Evolutionary conservation across 23 red algal species (phyloP).

Genomic region (Gracilaria caudata): DNA sequence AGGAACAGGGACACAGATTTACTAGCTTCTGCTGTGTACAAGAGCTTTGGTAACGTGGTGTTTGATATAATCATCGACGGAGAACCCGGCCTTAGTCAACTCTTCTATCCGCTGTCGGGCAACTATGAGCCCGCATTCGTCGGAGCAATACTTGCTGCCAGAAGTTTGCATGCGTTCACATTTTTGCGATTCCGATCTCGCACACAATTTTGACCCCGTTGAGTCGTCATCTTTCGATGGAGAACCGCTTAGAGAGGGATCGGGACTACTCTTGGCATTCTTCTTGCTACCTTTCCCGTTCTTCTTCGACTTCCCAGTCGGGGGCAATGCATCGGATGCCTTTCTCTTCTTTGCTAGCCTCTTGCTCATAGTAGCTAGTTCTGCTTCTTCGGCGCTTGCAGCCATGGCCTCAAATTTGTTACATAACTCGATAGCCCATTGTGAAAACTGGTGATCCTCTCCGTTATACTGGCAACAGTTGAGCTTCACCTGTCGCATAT

Average conservation of each 20-base stretch:
- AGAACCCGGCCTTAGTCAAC: constrained; percentile 56
- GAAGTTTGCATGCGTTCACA: constrained; percentile 39
- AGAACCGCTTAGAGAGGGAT: constrained; percentile 41
- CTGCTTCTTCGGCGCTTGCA: constrained; percentile 50
- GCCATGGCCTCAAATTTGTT: constrained; percentile 68
- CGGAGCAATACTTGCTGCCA: constrained; percentile 63
- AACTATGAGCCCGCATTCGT: constrained; percentile 65
- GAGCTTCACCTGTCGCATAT: constrained; percentile 64
- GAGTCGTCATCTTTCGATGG: constrained; percentile 53
- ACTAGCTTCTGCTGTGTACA: constrained; percentile 64
- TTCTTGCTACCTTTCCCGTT: constrained; percentile 25
- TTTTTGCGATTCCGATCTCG: constrained; percentile 36
- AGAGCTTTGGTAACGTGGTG: constrained; percentile 56
- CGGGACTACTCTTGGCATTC: constrained; percentile 45
- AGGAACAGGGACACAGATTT: constrained; percentile 14
- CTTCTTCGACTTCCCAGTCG: constrained; percentile 49
- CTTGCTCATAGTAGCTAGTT: constrained; percentile 65
- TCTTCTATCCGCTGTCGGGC: constrained; percentile 55
- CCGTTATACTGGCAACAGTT: constrained; percentile 84
- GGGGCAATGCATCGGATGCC: constrained; percentile 50
- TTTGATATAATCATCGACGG: constrained; percentile 58
- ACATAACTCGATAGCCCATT: constrained; percentile 59
- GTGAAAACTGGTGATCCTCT: constrained; percentile 48
- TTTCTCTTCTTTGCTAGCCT: constrained; percentile 44
- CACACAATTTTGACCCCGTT: constrained; percentile 36